Evolutionary conservation across 768 basidiomycete genomes (phyloP).

Genomic region (Mycena vitilis): DNA sequence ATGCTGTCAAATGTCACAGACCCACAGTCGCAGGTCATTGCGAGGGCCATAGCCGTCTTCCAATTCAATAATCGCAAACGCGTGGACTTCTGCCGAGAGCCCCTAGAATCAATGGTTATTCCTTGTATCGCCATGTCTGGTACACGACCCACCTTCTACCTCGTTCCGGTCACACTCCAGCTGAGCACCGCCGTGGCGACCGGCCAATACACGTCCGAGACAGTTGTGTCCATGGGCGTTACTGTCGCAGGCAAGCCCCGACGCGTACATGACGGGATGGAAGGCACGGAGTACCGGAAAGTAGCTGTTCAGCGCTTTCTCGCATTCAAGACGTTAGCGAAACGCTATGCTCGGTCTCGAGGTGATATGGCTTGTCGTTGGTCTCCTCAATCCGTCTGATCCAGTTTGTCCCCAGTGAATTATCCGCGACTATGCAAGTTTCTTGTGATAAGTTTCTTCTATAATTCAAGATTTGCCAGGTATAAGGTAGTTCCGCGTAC

Average conservation of each 20-base stretch:
- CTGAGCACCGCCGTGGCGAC: slow-evolving; percentile 43
- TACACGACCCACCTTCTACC: slow-evolving; percentile 49
- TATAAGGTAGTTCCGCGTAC: not conserved
- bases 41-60: slow-evolving; percentile 47
- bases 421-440: too few relatives aligned
- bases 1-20: slow-evolving; percentile 10
- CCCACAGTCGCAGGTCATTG: slow-evolving; percentile 41
- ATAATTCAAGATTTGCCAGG: too few relatives aligned
- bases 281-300: slow-evolving; percentile 40
- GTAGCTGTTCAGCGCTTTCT: slow-evolving; percentile 43
- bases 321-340: slow-evolving; percentile 46
- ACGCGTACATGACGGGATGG: slow-evolving; percentile 44
- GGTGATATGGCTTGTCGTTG: too few relatives aligned
- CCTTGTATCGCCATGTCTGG: slow-evolving; percentile 50
- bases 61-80: slow-evolving; percentile 45
- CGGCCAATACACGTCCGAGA: slow-evolving; percentile 40
- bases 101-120: slow-evolving; percentile 44
- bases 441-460: too few relatives aligned
- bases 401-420: too few relatives aligned
- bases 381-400: too few relatives aligned
- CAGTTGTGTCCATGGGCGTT: slow-evolving; percentile 43
- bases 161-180: slow-evolving; percentile 47
- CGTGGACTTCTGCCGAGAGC: slow-evolving; percentile 28
- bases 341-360: slow-evolving; percentile 35
- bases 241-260: slow-evolving; percentile 28